Base-by-base conservation (phyloP, 805 yeast genomes). In the Kazachstania africana region DNA sequence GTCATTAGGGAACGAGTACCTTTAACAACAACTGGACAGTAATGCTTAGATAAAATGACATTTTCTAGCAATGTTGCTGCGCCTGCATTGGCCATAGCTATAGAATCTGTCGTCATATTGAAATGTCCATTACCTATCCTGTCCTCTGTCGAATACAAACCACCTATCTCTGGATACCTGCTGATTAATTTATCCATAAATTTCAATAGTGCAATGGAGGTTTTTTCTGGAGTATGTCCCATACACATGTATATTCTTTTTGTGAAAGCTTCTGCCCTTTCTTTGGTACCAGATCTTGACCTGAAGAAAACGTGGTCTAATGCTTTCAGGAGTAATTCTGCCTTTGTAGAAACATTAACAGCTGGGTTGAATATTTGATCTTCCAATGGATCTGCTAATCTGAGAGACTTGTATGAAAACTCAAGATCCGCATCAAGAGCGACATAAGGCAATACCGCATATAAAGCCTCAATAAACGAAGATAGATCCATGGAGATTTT, bases 1-100 rank as follows among this genome's bases (percentile, higher is more conserved):
- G 60, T 59, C 19, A 62, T 37, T 30, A 71, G 36, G 4, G 66
- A 41, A 37, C 56, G 65, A 3, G 66, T 70, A 12, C 84, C 87
- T 44, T 76, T 78, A 15, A 75, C 67, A n/a, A 87, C 82, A 35
- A 70, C 58, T 3, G 94, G 94, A 38, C 84, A 72, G 50, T 82
- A 91, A 55, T 91, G 97, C 39, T 75, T 72, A 35, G 77, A 78
- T 35, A 91, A 60, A 25, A 88, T 56, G 5, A 76, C 76, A 32
- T 75, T 72, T 49, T 91, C 98, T 94, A 95, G 91, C 22, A 88
- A 58, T 0, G 85, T 78, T 2, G 96, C 93, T 12, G 88, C 91
- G 26, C 78, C 88, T 2, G 94, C 70, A 48, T 91, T 87, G 43
- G 81, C 63, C 50, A 88, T 72, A 42, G 78, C 82, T 15, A 82